Base-by-base conservation (phyloP, 768 basidiomycete genomes). In the Dentipellis fragilis region DNA sequence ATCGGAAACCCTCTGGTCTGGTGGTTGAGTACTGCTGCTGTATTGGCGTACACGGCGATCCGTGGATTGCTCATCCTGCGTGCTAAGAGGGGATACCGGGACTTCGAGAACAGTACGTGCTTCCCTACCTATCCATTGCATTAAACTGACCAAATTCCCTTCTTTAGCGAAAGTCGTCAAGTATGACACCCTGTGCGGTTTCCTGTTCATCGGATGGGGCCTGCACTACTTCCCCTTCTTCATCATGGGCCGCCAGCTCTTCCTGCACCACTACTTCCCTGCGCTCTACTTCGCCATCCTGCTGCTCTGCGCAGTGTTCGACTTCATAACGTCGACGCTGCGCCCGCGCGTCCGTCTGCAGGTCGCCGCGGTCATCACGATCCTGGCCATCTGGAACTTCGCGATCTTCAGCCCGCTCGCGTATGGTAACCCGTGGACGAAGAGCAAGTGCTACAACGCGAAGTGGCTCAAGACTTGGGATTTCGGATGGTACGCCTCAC, bases 191-290 rank as follows among this genome's bases (percentile, higher is more conserved):
- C 73, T 95, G 1, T 93, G 92, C 58, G 87, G 87, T 0, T 96
- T 97, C 81, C 80, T 97, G 56, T 87, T 92, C 74, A 69, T 91
- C 35, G 93, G 92, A 49, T 99, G 95, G 92, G 74, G 75, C 22
- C 66, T 99, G 36, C 96, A 98, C 73, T 98, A 96, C 72, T 77
- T 90, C 66, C 96, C 96, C 12, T 99, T 99, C 81, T 98, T 84
- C 81, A 75, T 98, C 61, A 98, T 98, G 95, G 74, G 80, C 45
- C 92, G 96, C 19, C 96, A 99, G 65, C 84, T 98, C 48, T 99
- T 99, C 80, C 72, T 99, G 21, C 95, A 98, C 67, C 96, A 98
- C 72, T 98, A 98, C 68, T 87, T 98, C 72, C 96, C 95, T 0
- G 93, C 94, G 0, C 75, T 99, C n/a, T 95, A 93, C 66, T 94